These are phyloP conservation scores for Nannizzia gypsea DNA, from an alignment of 2,329 filamentous ascomycete species.

Conservation along the genomic window DNA sequence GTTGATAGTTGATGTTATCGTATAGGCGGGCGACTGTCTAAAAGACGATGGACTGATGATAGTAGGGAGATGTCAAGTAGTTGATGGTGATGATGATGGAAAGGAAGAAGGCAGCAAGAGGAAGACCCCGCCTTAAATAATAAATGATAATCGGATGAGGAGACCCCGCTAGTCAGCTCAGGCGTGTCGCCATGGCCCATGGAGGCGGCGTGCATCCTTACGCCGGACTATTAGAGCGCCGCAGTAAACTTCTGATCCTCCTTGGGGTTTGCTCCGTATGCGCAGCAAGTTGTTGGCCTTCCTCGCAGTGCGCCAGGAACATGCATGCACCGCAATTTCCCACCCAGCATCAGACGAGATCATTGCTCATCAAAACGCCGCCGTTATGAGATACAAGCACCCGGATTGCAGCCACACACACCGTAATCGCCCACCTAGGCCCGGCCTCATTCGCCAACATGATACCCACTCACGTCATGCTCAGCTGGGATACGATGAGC, in stretches of 20 bases:
- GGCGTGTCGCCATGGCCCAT: neutral
- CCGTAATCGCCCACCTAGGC: neutral
- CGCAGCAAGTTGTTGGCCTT: neutral
- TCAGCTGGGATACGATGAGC: slow-evolving; percentile 1
- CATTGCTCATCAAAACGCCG: neutral
- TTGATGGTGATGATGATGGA: neutral
- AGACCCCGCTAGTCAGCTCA: neutral
- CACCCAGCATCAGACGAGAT: neutral
- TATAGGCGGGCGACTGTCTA: neutral
- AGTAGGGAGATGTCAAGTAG: neutral
- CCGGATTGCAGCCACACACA: neutral
- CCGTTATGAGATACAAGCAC: neutral
- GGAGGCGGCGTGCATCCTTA: neutral
- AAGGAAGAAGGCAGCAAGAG: slow-evolving; percentile 5
- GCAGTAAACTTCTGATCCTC: neutral
- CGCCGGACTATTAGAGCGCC: neutral
- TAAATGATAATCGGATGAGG: neutral
- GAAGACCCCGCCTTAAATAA: slow-evolving; percentile 10
- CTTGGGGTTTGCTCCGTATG: neutral
- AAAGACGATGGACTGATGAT: neutral
- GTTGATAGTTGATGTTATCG: neutral
- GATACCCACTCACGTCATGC: neutral
- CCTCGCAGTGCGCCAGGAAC: neutral
- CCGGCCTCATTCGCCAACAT: neutral
- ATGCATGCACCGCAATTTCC: neutral